Base-by-base conservation (phyloP, 1,284 basidiomycete species). In the Sparassis latifolia region DNA sequence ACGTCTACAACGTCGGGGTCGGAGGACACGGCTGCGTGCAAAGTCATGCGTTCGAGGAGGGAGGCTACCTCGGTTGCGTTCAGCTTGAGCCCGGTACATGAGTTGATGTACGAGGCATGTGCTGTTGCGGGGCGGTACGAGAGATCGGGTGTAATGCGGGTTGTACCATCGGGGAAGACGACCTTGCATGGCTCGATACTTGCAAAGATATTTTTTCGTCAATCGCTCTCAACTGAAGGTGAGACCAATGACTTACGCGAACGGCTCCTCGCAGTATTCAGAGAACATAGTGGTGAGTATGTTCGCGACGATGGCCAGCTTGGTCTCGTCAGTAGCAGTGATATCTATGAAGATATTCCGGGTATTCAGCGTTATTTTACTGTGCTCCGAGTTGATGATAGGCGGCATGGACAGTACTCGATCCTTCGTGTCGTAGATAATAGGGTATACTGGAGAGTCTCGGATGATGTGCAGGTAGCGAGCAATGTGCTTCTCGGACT, bases 291-390 rank as follows among this genome's bases (percentile, higher is more conserved):
- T 89, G 4, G 89, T 79, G 33, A 99, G 82, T 56, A 97, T 93
- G 69, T 96, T 97, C 49, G 94, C 82, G 48, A 98, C 97, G 56
- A 97, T 94, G 60, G 86, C 86, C 50, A 99, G 80, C 71, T 98
- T 99, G 44, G 96, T 98, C 68, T 93, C 83, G 67, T 99, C 97
- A n/a, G 92, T 96, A 5, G 94, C 96, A 4, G 97, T 99, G 44
- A 93, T 84, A 69, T 99, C 97, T 60, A 99, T 91, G 70, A 98
- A 97, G 65, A 99, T 78, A 69, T 99, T 97, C 52, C 79, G 82
- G 10, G 97, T 99, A 66, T 94, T 86, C 56, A 97, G 76, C 0
- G 92, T 92, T 63, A 99, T 99, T 76, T 98, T 99, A 66, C 92
- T 97, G 71, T 93, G 90, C 56, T 97, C 86, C 4, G 93, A 96